Percentiles rank a stretch among this genome's conserved stretches.
Conservation (phyloP, 2,329 filamentous ascomycete genomes). For the Colletotrichum incanum region DNA sequence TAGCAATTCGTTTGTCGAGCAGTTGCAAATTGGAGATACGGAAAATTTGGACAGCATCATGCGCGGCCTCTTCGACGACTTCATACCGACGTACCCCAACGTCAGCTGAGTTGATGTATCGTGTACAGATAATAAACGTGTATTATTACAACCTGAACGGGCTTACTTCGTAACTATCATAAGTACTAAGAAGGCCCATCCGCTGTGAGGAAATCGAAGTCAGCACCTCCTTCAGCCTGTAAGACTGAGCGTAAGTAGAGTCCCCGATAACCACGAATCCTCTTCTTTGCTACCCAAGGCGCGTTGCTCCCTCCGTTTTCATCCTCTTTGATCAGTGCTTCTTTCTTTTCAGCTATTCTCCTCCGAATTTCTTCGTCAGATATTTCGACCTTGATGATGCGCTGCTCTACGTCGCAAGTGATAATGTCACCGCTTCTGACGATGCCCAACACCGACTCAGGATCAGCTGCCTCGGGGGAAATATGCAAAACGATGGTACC, state of each 20-base stretch:
- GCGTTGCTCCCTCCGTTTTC: conserved; percentile 47
- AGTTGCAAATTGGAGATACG: conserved; percentile 49
- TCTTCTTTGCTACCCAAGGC: conserved; percentile 55
- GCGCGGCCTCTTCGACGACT: conserved; percentile 54
- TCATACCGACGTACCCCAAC: conserved; percentile 50
- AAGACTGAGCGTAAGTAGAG: conserved; percentile 73
- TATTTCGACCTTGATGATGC: conserved; percentile 72
- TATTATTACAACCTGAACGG: background rate
- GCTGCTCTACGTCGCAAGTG: conserved; percentile 81
- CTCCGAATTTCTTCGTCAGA: conserved; percentile 77
- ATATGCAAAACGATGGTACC: conserved; percentile 94
- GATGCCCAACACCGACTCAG: conserved; percentile 83
- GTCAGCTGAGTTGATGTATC: conserved; percentile 3
- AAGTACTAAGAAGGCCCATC: conserved; percentile 18
- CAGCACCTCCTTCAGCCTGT: conserved; percentile 71
- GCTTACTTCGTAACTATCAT: background rate
- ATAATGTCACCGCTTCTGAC: conserved; percentile 84
- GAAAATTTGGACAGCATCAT: conserved; percentile 54
- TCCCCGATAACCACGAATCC: conserved; percentile 70
- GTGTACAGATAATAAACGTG: background rate
- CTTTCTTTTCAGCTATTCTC: conserved; percentile 72
- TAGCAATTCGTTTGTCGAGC: conserved; percentile 49
- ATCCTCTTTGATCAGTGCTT: conserved; percentile 53
- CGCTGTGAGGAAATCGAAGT: conserved; percentile 75
- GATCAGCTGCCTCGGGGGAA: conserved; percentile 84